These are phyloP conservation scores for Symbiodinium pilosum DNA, from an alignment of 73 alveolate genomes.

Conservation along the genomic window DNA sequence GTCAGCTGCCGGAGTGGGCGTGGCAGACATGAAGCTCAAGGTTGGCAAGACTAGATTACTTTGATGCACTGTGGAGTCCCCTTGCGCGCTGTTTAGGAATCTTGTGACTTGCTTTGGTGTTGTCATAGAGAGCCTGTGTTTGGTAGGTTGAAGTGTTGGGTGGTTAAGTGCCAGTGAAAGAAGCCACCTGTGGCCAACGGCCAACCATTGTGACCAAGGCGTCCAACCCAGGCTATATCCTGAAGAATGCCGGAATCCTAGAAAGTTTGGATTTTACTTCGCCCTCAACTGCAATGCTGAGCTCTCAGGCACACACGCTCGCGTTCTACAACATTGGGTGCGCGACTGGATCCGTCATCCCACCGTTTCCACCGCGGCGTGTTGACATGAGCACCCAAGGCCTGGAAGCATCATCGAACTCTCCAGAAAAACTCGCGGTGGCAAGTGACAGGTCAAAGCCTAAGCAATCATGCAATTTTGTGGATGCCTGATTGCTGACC, in stretches of 20 bases:
- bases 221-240: constrained; percentile 38
- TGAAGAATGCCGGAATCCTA: constrained; percentile 23
- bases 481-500: neutral
- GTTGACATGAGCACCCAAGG: neutral
- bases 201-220: no score
- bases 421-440: constrained; percentile 80
- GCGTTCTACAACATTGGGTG: constrained; percentile 71
- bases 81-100: no score
- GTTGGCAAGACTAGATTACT: neutral
- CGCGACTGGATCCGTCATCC: no score
- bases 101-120: no score
- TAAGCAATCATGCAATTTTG: neutral
- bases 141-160: no score
- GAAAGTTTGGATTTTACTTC: no score
- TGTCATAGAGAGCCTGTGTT: no score
- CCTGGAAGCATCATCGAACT: constrained; percentile 73
- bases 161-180: no score
- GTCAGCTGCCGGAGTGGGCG: constrained; percentile 32
- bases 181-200: no score
- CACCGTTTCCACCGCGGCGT: neutral
- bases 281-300: no score
- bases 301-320: constrained; percentile 30
- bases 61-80: no score
- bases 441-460: constrained; percentile 16
- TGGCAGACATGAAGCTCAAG: constrained; percentile 50